A percentile compares a stretch with the other conserved stretches of the same genome.
These are phyloP conservation scores for Melaleuca quinquenervia DNA, from an alignment of 345 rosid species.

Conservation along the genomic window DNA sequence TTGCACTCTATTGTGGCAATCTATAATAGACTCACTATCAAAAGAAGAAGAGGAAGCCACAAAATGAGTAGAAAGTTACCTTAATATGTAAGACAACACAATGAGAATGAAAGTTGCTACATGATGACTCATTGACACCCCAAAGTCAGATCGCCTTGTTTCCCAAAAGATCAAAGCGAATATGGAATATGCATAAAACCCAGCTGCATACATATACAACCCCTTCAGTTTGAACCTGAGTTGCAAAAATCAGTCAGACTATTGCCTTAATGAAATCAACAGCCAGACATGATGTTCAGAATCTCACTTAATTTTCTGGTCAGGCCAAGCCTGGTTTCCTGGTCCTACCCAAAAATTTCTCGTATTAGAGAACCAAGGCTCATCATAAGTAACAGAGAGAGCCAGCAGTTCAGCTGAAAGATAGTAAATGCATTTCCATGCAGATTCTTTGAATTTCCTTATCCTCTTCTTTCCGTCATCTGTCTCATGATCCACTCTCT, in stretches of 20 bases:
- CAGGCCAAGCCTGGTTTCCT: conserved; percentile 90
- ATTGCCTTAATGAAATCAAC: background rate
- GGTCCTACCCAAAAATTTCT: conserved; percentile 88
- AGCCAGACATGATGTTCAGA: background rate
- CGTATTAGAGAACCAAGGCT: conserved; percentile 81
- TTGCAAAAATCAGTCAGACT: conserved; percentile 1
- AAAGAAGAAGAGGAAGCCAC: background rate
- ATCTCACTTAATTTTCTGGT: conserved; percentile 70
- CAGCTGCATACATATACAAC: conserved; percentile 78
- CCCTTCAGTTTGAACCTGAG: conserved; percentile 82
- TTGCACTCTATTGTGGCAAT: background rate
- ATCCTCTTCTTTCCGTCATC: conserved; percentile 42
- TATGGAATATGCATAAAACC: conserved; percentile 90
- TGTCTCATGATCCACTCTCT: conserved; percentile 7
- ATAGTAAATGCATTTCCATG: conserved; percentile 87
- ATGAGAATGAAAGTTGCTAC: conserved; percentile 72
- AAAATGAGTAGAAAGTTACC: conserved; percentile 23
- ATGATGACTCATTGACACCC: conserved; percentile 96
- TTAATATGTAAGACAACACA: conserved; percentile 64
- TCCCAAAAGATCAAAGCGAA: conserved; percentile 95
- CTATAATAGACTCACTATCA: background rate
- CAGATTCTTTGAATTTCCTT: conserved; percentile 86
- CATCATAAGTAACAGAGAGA: conserved; percentile 59
- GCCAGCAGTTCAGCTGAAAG: conserved; percentile 78
- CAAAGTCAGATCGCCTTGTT: conserved; percentile 95